Evolutionary conservation across 2,329 filamentous ascomycete species (phyloP).

Genomic region (Blastomyces gilchristii): DNA sequence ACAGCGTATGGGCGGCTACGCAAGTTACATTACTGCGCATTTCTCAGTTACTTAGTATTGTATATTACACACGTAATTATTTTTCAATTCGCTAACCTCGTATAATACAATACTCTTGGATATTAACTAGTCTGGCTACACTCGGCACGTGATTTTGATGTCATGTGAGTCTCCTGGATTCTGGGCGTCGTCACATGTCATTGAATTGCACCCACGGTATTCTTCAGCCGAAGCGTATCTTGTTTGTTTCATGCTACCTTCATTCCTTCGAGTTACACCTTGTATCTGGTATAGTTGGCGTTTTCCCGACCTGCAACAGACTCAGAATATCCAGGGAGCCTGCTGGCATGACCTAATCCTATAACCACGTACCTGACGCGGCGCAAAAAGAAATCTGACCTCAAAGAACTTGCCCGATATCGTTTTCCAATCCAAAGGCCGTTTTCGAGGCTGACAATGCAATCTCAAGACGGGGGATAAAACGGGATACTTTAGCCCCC

Average conservation of each 20-base stretch:
- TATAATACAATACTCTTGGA: neutral
- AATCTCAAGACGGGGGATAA: neutral
- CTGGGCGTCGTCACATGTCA: neutral
- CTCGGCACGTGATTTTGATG: neutral
- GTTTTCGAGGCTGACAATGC: neutral
- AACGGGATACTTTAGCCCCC: constrained; percentile 1
- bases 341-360: neutral
- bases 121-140: no score
- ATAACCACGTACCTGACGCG: neutral
- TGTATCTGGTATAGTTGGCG: neutral
- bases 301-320: neutral
- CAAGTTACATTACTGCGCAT: neutral
- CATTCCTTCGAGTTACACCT: neutral
- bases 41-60: neutral
- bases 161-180: constrained; percentile 2
- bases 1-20: neutral
- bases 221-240: neutral
- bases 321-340: neutral
- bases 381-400: neutral
- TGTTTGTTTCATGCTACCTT: neutral
- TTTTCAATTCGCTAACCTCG: neutral
- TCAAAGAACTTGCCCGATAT: neutral
- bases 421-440: neutral
- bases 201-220: neutral
- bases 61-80: neutral